Evolutionary conservation across 192 early-diverging fungal genomes (phyloP).

Genomic region (Allomyces macrogynus): DNA sequence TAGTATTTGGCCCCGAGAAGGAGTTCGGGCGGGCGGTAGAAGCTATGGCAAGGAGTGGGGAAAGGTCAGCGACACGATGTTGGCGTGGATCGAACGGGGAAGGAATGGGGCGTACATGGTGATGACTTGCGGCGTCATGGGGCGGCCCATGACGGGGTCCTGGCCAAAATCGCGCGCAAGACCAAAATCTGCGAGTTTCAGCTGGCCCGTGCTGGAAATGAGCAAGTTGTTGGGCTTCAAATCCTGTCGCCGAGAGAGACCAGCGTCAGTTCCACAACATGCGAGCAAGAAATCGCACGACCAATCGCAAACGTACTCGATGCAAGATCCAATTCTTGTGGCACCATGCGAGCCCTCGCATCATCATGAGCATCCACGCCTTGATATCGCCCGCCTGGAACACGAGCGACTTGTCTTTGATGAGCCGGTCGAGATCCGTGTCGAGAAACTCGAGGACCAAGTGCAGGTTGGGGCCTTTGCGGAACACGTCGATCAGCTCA

Average conservation of each 20-base stretch:
- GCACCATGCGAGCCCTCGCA: conserved; percentile 78
- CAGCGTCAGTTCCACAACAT: neutral
- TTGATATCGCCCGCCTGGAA: conserved; percentile 88
- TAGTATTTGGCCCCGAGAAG: conserved; percentile 77
- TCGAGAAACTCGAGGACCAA: conserved; percentile 88
- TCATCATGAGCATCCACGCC: conserved; percentile 92
- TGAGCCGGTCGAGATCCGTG: conserved; percentile 86
- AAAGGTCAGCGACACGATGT: neutral
- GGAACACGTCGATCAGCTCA: conserved; percentile 83
- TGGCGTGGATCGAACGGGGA: too few relatives aligned
- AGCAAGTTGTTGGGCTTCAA: conserved; percentile 77
- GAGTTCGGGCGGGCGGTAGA: conserved; percentile 93
- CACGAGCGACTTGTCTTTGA: conserved; percentile 74
- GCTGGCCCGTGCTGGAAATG: conserved; percentile 58
- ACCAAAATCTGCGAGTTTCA: conserved; percentile 98
- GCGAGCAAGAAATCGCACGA: neutral
- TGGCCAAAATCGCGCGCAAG: conserved; percentile 79
- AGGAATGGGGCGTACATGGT: conserved; percentile 29
- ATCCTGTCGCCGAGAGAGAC: conserved; percentile 24
- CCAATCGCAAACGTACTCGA: conserved; percentile 24
- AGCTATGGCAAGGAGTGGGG: conserved; percentile 19
- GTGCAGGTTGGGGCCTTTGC: conserved; percentile 75
- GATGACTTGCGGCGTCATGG: conserved; percentile 86
- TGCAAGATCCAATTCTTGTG: conserved; percentile 81
- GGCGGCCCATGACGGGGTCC: conserved; percentile 32